These are phyloP conservation scores for Lentinula lateritia DNA, from an alignment of 768 basidiomycete species.

Conservation along the genomic window DNA sequence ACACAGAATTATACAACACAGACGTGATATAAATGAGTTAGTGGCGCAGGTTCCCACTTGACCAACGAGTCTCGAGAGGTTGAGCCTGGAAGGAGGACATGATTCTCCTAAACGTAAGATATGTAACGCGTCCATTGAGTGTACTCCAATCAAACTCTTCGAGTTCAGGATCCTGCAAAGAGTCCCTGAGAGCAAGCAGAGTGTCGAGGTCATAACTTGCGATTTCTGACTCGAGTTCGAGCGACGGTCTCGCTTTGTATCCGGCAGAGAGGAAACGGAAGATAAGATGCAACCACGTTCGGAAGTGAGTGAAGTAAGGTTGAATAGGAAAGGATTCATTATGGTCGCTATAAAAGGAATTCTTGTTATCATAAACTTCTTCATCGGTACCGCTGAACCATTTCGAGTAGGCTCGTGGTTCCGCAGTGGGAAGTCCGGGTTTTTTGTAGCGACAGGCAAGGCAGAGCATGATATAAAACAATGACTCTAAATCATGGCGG, in stretches of 20 bases:
- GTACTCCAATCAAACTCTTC: background rate
- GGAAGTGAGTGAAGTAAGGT: background rate
- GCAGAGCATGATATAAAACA: slow-evolving; percentile 3
- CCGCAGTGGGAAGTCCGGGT: no score
- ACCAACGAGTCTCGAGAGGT: background rate
- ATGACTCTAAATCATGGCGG: slow-evolving; percentile 8
- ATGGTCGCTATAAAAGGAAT: no score
- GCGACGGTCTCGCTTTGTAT: no score
- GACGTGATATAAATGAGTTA: background rate
- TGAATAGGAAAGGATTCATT: no score
- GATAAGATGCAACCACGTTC: background rate
- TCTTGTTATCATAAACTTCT: no score
- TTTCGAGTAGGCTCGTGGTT: no score
- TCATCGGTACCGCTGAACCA: no score
- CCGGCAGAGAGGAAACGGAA: background rate
- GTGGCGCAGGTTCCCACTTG: background rate
- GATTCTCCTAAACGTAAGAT: background rate
- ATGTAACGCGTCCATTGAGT: background rate
- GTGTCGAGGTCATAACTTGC: no score
- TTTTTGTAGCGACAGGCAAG: background rate
- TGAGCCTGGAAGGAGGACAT: background rate
- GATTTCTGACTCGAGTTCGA: no score
- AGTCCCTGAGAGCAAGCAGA: no score
- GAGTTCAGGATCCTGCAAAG: no score
- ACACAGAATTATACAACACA: no score